phyloP scores from a whole-genome alignment of 2,329 filamentous ascomycete species.

The Aspergillus cejpii region DNA sequence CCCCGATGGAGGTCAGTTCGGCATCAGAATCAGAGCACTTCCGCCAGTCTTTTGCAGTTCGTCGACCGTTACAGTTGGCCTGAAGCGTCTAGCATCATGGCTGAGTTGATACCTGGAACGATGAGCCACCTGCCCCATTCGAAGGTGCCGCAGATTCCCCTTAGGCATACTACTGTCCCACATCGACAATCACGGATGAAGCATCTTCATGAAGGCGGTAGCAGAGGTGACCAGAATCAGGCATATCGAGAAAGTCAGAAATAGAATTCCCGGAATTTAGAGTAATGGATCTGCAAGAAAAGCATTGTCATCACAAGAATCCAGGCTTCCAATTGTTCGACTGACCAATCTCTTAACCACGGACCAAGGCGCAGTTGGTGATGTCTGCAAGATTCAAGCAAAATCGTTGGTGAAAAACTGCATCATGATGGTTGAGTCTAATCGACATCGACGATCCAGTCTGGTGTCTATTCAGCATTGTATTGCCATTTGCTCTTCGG shows the following conservation, averaged over 20 bases:
- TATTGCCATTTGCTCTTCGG: neutral
- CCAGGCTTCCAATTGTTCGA: slow-evolving; percentile 6
- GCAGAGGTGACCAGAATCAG: slow-evolving; percentile 7
- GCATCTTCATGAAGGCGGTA: neutral
- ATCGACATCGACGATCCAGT: neutral
- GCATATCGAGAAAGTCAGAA: slow-evolving; percentile 5
- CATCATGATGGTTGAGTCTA: slow-evolving; percentile 5
- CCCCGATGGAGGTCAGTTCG: slow-evolving; percentile 10
- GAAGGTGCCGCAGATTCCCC: slow-evolving; percentile 12
- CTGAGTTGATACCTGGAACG: slow-evolving; percentile 9
- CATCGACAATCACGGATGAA: slow-evolving; percentile 9
- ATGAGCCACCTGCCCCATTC: slow-evolving; percentile 14
- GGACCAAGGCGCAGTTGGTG: slow-evolving; percentile 25
- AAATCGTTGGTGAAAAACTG: slow-evolving; percentile 1
- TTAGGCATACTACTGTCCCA: slow-evolving; percentile 12
- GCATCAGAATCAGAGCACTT: slow-evolving; percentile 9
- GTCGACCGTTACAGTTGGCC: slow-evolving; percentile 4
- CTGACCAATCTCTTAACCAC: slow-evolving; percentile 15
- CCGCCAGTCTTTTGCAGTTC: slow-evolving; percentile 4
- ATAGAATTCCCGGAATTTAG: slow-evolving; percentile 7
- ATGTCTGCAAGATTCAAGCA: slow-evolving; percentile 14
- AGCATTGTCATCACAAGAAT: slow-evolving; percentile 18
- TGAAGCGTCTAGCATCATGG: slow-evolving; percentile 4
- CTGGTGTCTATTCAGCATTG: neutral
- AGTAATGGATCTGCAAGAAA: slow-evolving; percentile 18